Evolutionary conservation across 352 stramenopile genomes (phyloP).

Genomic region (Phytophthora megakarya): DNA sequence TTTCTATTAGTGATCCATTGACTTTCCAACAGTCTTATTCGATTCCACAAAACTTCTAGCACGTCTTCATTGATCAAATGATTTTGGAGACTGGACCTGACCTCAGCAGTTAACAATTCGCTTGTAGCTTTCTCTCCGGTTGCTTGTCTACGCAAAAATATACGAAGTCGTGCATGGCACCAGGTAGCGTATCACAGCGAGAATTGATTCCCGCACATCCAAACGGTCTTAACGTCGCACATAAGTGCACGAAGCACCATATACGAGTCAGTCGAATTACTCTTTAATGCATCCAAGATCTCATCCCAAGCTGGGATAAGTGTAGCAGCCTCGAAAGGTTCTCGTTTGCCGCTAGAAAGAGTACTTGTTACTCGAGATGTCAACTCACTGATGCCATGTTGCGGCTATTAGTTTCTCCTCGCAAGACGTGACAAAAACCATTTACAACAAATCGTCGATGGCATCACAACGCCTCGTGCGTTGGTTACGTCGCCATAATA

Average conservation of each 20-base stretch:
- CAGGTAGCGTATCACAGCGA: slow-evolving; percentile 58
- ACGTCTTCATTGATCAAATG: slow-evolving; percentile 26
- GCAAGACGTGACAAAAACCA: slow-evolving; percentile 30
- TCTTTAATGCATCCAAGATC: slow-evolving; percentile 14
- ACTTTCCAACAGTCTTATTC: too few relatives aligned
- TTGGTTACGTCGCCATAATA: slow-evolving; percentile 53
- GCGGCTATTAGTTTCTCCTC: not conserved
- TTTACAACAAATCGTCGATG: slow-evolving; percentile 75
- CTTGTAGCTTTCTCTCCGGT: not conserved
- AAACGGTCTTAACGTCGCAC: slow-evolving; percentile 49
- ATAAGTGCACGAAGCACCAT: slow-evolving; percentile 27
- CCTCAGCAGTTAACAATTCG: not conserved
- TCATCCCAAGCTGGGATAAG: slow-evolving; percentile 26
- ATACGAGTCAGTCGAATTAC: not conserved
- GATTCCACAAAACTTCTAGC: slow-evolving; percentile 41
- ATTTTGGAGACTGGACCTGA: slow-evolving; percentile 18
- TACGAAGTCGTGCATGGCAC: slow-evolving; percentile 42
- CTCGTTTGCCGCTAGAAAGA: not conserved
- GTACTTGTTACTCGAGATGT: slow-evolving; percentile 4
- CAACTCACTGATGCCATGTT: not conserved
- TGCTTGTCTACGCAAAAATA: slow-evolving; percentile 7
- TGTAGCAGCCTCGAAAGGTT: slow-evolving; percentile 5
- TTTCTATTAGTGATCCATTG: too few relatives aligned
- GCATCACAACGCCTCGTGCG: slow-evolving; percentile 79
- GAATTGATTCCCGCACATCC: slow-evolving; percentile 46